Conservation (phyloP, 1,284 basidiomycete species). For the Cutaneotrichosporon spelunceum region DNA sequence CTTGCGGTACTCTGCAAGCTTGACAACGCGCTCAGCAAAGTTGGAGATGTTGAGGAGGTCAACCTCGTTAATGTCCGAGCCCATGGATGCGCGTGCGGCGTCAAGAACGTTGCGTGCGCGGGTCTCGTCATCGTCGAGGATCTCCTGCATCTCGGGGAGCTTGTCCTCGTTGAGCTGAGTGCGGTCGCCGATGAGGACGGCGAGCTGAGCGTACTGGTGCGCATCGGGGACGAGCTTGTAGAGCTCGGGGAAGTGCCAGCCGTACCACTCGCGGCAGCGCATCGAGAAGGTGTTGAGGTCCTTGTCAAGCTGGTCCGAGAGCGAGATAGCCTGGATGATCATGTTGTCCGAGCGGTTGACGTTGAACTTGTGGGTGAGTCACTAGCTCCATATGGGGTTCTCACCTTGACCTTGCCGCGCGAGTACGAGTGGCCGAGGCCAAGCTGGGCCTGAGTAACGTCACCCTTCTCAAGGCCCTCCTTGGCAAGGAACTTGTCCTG, state of each 20-base stretch:
- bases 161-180: conserved; percentile 59
- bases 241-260: conserved; percentile 99
- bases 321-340: conserved; percentile 99
- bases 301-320: conserved; percentile 98
- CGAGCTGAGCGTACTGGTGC: conserved; percentile 85
- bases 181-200: conserved; percentile 88
- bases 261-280: conserved; percentile 99
- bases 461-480: conserved; percentile 71
- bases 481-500: conserved; percentile 76
- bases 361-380: conserved; percentile 66
- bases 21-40: conserved; percentile 87
- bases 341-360: conserved; percentile 99
- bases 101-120: conserved; percentile 92
- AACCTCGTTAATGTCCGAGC: conserved; percentile 83
- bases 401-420: conserved; percentile 85
- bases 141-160: conserved; percentile 72
- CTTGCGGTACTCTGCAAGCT: conserved; percentile 90
- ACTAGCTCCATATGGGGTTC: conserved; percentile 20
- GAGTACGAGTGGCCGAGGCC: conserved; percentile 98
- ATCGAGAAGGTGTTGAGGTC: conserved; percentile 99
- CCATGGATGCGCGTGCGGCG: conserved; percentile 92
- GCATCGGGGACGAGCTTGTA: conserved; percentile 93
- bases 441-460: conserved; percentile 89
- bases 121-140: conserved; percentile 82
- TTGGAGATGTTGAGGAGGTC: conserved; percentile 95